Evolutionary conservation across 208 protist species (phyloP), one percentile per base, ranked within the genome.

Genomic region (Angomonas desouzai): DNA sequence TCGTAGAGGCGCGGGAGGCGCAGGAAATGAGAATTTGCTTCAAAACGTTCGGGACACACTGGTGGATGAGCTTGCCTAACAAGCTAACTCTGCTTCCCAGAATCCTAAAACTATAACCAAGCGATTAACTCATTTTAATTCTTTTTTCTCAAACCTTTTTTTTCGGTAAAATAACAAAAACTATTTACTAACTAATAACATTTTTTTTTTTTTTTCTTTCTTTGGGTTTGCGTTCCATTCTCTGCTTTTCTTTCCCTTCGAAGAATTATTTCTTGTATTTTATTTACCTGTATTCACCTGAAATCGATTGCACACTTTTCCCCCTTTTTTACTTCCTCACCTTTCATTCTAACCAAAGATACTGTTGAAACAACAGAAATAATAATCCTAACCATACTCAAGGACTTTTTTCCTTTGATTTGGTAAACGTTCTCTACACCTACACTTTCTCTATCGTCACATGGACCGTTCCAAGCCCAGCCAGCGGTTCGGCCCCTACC

Each of bases 61-160:
- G 13, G 87, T 96, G 20, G 90, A 96, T 57, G 88, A 94, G 66
- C 76, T 93, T 45, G 84, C 87, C 64, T 97, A 96, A 72, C 25
- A 1, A 27, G 20, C 7, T 10, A 13, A 3, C 51, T 13, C 36
- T 40, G 36, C 13, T 30, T 48, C 2, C 48, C 27, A n/a, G n/a
- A n/a, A n/a, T n/a, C n/a, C n/a, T n/a, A 36, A 11, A 64, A 9
- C 32, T 51, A 62, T 22, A 60, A 34, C 57, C 23, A 56, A 56
- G 40, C 38, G 48, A 53, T 29, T 53, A 29, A 43, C 13, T 30
- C 53, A 59, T 28, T 18, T 29, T 7, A 57, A 45, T 45, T 30
- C 25, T n/a, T n/a, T 32, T 34, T 30, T 59, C 18, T 59, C 28
- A 23, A 59, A 22, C 28, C 30, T 32, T 59, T 32, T 36, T 59